phyloP scores from a whole-genome alignment of 1,284 basidiomycete species.

The Phlebopus sp. region DNA sequence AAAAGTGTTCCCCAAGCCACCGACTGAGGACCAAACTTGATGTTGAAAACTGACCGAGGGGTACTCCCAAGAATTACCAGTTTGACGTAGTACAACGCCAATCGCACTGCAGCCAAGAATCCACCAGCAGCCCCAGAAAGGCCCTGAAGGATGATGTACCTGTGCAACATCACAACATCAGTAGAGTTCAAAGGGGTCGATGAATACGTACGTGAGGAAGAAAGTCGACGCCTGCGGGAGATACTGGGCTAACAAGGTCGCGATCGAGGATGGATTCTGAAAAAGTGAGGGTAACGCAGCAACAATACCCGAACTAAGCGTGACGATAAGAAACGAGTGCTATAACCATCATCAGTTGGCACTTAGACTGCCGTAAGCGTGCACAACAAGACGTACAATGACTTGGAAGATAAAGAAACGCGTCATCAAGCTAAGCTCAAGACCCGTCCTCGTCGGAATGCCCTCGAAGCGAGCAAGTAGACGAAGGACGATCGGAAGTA shows the following conservation, averaged over 20 bases:
- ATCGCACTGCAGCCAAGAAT: constrained; percentile 76
- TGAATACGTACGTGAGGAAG: constrained; percentile 79
- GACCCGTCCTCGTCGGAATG: constrained; percentile 73
- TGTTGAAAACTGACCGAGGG: constrained; percentile 79
- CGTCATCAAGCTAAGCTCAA: constrained; percentile 90
- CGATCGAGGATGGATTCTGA: constrained; percentile 59
- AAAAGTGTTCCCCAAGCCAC: constrained; percentile 88
- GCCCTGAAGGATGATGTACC: constrained; percentile 67
- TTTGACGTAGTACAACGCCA: constrained; percentile 85
- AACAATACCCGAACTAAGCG: constrained; percentile 79
- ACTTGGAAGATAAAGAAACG: constrained; percentile 93
- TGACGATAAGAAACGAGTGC: constrained; percentile 90
- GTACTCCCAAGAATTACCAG: constrained; percentile 84
- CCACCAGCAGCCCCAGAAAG: constrained; percentile 75
- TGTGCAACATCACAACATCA: constrained; percentile 21
- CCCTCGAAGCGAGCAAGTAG: constrained; percentile 79
- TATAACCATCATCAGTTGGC: constrained; percentile 27
- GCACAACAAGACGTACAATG: constrained; percentile 51
- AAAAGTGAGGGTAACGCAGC: constrained; percentile 63
- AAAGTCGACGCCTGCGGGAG: constrained; percentile 88
- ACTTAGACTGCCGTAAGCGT: background rate
- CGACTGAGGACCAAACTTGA: constrained; percentile 67
- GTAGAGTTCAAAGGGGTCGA: constrained; percentile 2
- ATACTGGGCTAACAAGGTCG: constrained; percentile 67
- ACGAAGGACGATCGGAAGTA: constrained; percentile 84